A percentile compares a stretch with the other conserved stretches of the same genome.
Conservation (phyloP, 805 yeast species). For the Wickerhamomyces mucosus region DNA sequence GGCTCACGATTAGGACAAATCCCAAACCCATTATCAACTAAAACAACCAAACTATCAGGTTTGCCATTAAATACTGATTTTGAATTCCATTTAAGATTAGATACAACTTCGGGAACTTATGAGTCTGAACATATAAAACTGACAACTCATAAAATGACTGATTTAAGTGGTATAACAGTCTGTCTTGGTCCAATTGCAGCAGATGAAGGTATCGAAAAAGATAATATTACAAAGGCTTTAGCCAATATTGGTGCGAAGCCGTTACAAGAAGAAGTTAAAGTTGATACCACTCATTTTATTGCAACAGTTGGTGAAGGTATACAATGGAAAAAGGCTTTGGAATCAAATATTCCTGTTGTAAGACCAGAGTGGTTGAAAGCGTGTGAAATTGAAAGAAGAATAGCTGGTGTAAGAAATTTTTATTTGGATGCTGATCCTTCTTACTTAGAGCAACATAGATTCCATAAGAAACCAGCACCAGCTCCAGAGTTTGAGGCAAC, state of each 20-base stretch:
- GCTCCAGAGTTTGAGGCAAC: conserved; percentile 3
- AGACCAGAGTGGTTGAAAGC: conserved; percentile 97
- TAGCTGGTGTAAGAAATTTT: conserved; percentile 88
- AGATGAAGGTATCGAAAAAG: conserved; percentile 31
- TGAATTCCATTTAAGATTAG: conserved; percentile 68
- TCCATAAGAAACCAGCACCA: conserved; percentile 19
- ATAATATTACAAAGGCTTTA: conserved; percentile 56
- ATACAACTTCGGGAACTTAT: conserved; percentile 85
- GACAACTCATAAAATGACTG: conserved; percentile 93
- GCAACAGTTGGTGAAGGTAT: conserved; percentile 62
- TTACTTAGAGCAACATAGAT: conserved; percentile 35
- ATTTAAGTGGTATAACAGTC: conserved; percentile 82
- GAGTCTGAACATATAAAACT: conserved; percentile 58
- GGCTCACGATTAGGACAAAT: conserved; percentile 62
- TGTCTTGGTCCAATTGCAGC: conserved; percentile 77
- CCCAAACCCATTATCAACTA: conserved; percentile 71
- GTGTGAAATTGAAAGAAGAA: conserved; percentile 78
- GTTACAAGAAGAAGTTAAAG: conserved; percentile 59
- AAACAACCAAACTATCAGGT: conserved; percentile 83
- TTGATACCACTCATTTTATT: conserved; percentile 94
- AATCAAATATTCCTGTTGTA: conserved; percentile 83
- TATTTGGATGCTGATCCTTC: conserved; percentile 49
- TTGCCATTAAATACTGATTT: conserved; percentile 79
- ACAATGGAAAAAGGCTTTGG: conserved; percentile 71
- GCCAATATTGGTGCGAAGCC: conserved; percentile 76